These are phyloP conservation scores for Globisporangium cystogenes DNA, from an alignment of 352 stramenopile genomes.

Conservation along the genomic window DNA sequence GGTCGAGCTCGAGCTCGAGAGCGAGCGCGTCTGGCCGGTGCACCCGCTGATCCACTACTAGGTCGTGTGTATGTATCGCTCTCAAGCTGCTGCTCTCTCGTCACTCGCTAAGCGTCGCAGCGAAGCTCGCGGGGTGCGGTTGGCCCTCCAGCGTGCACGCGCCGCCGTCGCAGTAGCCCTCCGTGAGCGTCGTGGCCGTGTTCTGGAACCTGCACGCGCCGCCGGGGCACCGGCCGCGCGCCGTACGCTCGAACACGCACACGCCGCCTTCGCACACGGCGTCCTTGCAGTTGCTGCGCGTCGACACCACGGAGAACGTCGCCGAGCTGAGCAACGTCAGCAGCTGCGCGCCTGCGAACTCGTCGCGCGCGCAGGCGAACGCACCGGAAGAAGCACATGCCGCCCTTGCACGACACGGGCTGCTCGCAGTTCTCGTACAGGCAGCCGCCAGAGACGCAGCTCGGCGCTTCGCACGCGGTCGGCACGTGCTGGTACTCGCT, in stretches of 20 bases:
- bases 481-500: constrained; percentile 27
- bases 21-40: constrained; percentile 69
- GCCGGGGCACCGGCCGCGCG: constrained; percentile 34
- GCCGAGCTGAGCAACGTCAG: constrained; percentile 15
- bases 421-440: constrained; percentile 43
- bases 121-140: constrained; percentile 32
- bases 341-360: neutral
- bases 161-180: constrained; percentile 55
- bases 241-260: constrained; percentile 37
- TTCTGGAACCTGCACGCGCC: constrained; percentile 51
- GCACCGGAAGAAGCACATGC: constrained; percentile 57
- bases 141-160: constrained; percentile 40
- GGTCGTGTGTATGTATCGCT: neutral
- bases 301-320: constrained; percentile 20
- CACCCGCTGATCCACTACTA: constrained; percentile 66
- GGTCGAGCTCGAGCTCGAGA: constrained; percentile 49
- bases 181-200: constrained; percentile 27
- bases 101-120: constrained; percentile 36
- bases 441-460: constrained; percentile 39
- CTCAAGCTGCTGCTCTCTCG: too few species aligned
- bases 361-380: neutral
- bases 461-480: constrained; percentile 30
- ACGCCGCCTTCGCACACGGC: constrained; percentile 41
- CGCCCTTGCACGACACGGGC: constrained; percentile 37
- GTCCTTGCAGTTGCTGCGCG: constrained; percentile 37